A percentile compares a stretch with the other conserved stretches of the same genome.
These are phyloP conservation scores for Paraleonurus japonicus DNA, from an alignment of 257 asterid genomes.

Conservation along the genomic window DNA sequence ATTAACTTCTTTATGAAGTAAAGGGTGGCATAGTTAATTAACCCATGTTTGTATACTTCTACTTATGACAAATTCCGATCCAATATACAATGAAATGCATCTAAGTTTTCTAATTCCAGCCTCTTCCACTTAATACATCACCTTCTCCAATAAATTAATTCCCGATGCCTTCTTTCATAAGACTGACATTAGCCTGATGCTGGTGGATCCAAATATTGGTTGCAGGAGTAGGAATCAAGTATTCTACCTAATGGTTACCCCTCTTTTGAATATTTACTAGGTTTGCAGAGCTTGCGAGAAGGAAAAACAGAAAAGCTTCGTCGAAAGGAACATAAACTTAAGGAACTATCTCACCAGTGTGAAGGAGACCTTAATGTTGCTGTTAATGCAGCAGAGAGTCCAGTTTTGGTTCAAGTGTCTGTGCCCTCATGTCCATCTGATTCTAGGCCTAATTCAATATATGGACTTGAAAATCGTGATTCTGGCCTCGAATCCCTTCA, in stretches of 20 bases:
- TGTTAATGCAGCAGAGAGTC: constrained; percentile 34
- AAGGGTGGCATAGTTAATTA: neutral
- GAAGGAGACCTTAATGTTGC: constrained; percentile 27
- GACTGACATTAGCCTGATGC: neutral
- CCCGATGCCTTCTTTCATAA: neutral
- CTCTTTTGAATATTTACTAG: constrained; percentile 28
- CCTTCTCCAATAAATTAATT: neutral
- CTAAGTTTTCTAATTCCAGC: neutral
- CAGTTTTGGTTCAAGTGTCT: constrained; percentile 37
- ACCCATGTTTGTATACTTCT: neutral
- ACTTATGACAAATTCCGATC: neutral
- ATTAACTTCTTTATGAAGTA: neutral
- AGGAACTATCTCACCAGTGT: constrained; percentile 38
- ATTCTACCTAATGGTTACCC: neutral
- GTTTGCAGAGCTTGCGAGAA: constrained; percentile 50
- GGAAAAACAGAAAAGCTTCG: constrained; percentile 65
- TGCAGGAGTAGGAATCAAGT: neutral
- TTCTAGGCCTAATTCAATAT: constrained; percentile 25
- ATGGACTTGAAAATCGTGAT: constrained; percentile 25
- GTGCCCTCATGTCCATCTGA: constrained; percentile 32
- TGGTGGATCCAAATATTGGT: neutral
- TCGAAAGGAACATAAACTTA: constrained; percentile 62
- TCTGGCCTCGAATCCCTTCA: constrained; percentile 27
- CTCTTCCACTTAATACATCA: neutral
- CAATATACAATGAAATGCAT: neutral